Base-by-base conservation (phyloP, 2,329 filamentous ascomycete genomes). In the Daldinia sp. region DNA sequence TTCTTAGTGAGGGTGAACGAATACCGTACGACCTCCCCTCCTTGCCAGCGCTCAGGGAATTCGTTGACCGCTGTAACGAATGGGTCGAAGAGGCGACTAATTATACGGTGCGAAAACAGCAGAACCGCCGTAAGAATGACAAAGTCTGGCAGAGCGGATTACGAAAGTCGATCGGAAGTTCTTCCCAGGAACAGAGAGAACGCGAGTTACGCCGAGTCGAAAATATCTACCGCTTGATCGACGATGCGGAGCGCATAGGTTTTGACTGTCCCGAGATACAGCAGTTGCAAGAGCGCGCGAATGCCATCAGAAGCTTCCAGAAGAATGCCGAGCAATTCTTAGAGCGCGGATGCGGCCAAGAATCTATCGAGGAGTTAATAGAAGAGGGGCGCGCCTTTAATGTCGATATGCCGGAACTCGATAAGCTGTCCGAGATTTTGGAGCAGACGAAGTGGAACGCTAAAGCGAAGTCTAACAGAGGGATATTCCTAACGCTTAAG, bases 51-150 rank as follows among this genome's bases (percentile, higher is more conserved):
- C 84, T 99, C 70, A 91, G 89, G 78, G 87, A 90, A 69, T 99
- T 96, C 80, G 95, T 99, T 76, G 93, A 97, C 71, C 90, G 92
- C 73, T 98, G 95, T 81, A 96, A 97, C 77, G 93, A 96, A 75
- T 97, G 96, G 91, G 93, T 97, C 66, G 95, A 98, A 73, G 94
- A 98, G 79, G 95, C 95, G 68, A 95, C 92, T 73, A 94, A 91
- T 75, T 99, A 96, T 81, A 97, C 94, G 73, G 94, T 95, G 61
- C 91, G 95, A 71, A 99, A 99, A 81, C 94, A 97, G 80, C 94
- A 97, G 78, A 96, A 96, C 74, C 91, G 95, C 66, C 92, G 94
- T 64, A 98, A 98, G 79, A 96, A 91, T 77, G 94, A 97, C 73
- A 95, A 93, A 74, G 87, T 86, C 43, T 95, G 91, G 87, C 91